phyloP scores from a whole-genome alignment of 2,329 filamentous ascomycete species.

The Zasmidium angulare region DNA sequence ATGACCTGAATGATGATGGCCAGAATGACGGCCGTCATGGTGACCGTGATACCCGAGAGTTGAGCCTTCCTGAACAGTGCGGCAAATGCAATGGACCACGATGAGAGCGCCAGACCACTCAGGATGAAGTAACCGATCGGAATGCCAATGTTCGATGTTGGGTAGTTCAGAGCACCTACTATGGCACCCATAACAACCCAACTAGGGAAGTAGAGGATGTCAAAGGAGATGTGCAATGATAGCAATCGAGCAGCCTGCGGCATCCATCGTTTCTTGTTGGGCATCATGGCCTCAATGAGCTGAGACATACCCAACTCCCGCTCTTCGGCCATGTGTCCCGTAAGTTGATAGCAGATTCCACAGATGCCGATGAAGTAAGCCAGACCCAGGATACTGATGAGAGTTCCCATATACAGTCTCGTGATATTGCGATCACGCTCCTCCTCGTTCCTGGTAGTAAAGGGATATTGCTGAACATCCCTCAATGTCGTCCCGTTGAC shows the following conservation, averaged over 20 bases:
- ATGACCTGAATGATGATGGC: conserved; percentile 80
- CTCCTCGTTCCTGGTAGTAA: conserved; percentile 68
- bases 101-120: conserved; percentile 73
- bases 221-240: conserved; percentile 77
- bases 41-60: conserved; percentile 77
- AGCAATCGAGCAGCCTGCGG: conserved; percentile 75
- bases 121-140: conserved; percentile 66
- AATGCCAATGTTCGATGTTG: conserved; percentile 44
- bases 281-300: conserved; percentile 88
- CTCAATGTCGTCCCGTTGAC: conserved; percentile 48
- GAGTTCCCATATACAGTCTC: conserved; percentile 66
- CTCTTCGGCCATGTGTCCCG: conserved; percentile 81
- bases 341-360: conserved; percentile 81
- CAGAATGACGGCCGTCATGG: conserved; percentile 70
- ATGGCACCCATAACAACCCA: conserved; percentile 78
- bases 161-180: conserved; percentile 59
- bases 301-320: conserved; percentile 85
- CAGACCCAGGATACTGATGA: conserved; percentile 75
- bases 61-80: conserved; percentile 86
- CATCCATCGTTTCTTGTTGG: conserved; percentile 70
- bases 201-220: conserved; percentile 74
- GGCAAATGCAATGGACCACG: conserved; percentile 76
- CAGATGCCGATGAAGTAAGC: conserved; percentile 78
- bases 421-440: conserved; percentile 68
- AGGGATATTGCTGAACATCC: conserved; percentile 66